Evolutionary conservation across 2,329 filamentous ascomycete genomes (phyloP), one percentile per base, ranked within the genome.

Genomic region (Clarireedia hainanense): DNA sequence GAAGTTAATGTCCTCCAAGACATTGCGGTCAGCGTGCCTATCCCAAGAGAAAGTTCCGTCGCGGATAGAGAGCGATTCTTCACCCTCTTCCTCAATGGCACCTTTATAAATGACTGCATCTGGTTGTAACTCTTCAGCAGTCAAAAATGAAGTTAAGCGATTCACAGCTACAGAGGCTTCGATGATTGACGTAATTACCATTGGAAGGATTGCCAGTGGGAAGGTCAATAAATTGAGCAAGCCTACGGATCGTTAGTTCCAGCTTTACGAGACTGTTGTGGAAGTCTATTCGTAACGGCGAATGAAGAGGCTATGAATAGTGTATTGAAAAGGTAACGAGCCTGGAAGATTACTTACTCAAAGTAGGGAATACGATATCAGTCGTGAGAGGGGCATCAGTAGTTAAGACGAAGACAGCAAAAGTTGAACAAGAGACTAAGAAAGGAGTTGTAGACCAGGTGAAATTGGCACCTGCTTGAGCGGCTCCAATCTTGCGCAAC

Each of bases 391-490:
- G 90, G 56, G 78, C 77, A 64, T 94, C 79, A 58, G 84, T 84
- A 0, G 89, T 95, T 63, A 95, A 77, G 36, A 97, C 94, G 65
- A 95, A 99, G 30, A 97, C 88, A 9, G 89, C 85, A 68, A 99
- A 99, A 0, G 94, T 99, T 9, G 89, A 90, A 75, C 94, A 99
- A 1, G 94, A 97, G 3, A 99, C 95, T 50, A 99, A 80, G 75
- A 99, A 99, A 2, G 94, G 95, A 1, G 94, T 96, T 0, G 91
- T 95, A 52, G 88, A 95, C 94, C 94, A 99, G 12, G 92, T 96
- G 66, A 99, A 99, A 68, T 96, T 99, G 60, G 94, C 91, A 68
- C 96, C 80, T 2, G 94, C 89, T 71, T 96, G 91, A 2, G 91
- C 89, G 23, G 91, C 92, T 59, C 94, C 94, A 64, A 99, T 99